phyloP scores from a whole-genome alignment of 1,284 basidiomycete species.

The Pseudozyma pruni region DNA sequence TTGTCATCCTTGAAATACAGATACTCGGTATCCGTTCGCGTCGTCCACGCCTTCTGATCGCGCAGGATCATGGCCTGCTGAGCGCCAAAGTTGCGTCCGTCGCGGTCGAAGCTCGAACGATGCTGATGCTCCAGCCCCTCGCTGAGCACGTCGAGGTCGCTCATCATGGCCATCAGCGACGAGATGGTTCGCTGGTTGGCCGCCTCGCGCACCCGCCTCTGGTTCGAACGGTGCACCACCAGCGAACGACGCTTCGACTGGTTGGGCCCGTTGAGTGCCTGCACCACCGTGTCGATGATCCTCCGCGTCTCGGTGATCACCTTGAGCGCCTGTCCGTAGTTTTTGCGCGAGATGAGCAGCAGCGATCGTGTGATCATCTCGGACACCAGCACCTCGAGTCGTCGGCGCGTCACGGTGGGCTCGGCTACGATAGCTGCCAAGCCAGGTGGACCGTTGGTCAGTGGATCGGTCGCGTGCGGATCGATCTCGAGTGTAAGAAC shows the following conservation, averaged over 20 bases:
- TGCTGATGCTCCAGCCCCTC: constrained; percentile 56
- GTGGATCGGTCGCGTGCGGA: constrained; percentile 49
- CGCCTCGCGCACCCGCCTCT: constrained; percentile 47
- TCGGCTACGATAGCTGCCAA: constrained; percentile 55
- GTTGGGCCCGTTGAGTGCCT: constrained; percentile 46
- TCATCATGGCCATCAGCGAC: constrained; percentile 60
- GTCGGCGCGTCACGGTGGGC: constrained; percentile 56
- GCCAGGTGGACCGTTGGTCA: constrained; percentile 47
- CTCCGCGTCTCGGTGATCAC: constrained; percentile 59
- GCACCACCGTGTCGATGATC: constrained; percentile 63
- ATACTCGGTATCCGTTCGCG: constrained; percentile 54
- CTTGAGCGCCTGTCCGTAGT: constrained; percentile 55
- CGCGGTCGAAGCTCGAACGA: constrained; percentile 54
- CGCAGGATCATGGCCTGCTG: constrained; percentile 64
- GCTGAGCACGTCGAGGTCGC: constrained; percentile 56
- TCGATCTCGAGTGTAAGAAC: constrained; percentile 61
- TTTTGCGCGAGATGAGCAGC: constrained; percentile 58
- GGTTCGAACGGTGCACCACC: constrained; percentile 38
- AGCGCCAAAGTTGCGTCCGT: constrained; percentile 59
- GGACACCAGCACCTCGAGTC: constrained; percentile 59
- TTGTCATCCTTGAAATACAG: constrained; percentile 59
- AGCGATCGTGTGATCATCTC: constrained; percentile 65
- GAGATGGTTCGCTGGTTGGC: constrained; percentile 50
- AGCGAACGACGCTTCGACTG: constrained; percentile 22
- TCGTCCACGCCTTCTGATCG: constrained; percentile 63